Conservation (phyloP, 139 green algal genomes). For the Haematococcus sp. region DNA sequence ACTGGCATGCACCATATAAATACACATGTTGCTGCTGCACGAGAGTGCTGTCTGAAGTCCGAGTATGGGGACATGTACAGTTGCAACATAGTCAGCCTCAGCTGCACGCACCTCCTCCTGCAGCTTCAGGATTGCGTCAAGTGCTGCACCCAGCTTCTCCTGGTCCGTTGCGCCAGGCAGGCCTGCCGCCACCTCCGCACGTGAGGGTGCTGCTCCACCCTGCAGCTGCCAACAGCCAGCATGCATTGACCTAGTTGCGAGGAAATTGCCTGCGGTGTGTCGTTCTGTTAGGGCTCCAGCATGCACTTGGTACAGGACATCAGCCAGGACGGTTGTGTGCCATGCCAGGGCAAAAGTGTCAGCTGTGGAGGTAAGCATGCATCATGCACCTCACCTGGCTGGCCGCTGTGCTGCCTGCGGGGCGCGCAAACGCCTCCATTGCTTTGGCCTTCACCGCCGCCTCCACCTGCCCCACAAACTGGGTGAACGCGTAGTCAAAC, state of each 20-base stretch:
- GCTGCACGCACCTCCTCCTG: conserved; percentile 37
- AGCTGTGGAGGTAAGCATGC: background rate
- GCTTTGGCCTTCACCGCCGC: conserved; percentile 30
- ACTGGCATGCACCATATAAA: too few relatives aligned
- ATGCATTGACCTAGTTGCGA: too few relatives aligned
- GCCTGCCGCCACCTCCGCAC: background rate
- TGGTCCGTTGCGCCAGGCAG: conserved; percentile 20
- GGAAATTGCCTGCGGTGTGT: too few relatives aligned
- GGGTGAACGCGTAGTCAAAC: conserved; percentile 24
- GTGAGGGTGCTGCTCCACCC: background rate
- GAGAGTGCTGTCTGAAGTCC: too few relatives aligned
- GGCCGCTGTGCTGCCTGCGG: background rate
- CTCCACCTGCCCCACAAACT: conserved; percentile 34
- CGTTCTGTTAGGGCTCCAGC: too few relatives aligned
- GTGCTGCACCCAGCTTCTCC: conserved; percentile 33
- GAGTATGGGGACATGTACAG: too few relatives aligned
- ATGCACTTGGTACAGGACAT: too few relatives aligned
- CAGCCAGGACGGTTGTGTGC: too few relatives aligned
- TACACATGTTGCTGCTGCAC: too few relatives aligned
- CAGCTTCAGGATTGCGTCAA: conserved; percentile 29
- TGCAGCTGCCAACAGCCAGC: too few relatives aligned
- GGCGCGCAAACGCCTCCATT: conserved; percentile 29
- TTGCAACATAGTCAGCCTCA: too few relatives aligned
- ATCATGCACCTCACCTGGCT: background rate
- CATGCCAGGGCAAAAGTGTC: background rate